Base-by-base conservation (phyloP, 768 basidiomycete species). In the Neoboletus magnificus region DNA sequence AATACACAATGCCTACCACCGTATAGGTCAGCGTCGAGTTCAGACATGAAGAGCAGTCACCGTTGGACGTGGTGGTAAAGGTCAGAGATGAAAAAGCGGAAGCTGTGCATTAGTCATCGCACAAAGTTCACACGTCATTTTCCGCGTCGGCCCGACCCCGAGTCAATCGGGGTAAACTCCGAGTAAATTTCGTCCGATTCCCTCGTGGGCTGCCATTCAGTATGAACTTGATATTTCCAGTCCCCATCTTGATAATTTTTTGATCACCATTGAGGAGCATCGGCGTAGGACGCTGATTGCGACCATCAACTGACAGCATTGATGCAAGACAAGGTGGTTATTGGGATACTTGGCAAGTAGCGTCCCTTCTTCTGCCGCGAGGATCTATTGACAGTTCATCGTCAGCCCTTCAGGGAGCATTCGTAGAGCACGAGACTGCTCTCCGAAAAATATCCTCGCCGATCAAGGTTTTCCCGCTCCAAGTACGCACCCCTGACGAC, bases 351-450 rank as follows among this genome's bases (percentile, higher is more conserved):
- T 41, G 83, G 83, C 77, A 66, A 68, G 75, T 62, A 41, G 22
- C 11, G 1, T 33, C 9, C 11, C 27, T 39, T 20, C 5, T 9
- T 48, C 18, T 16, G 4, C 42, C 12, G 29, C 23, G 40, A 27
- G 48, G 36, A 15, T 35, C 30, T 2, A 13, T 44, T 53, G 50
- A 60, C 35, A n/a, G 15, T 18, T 25, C 20, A 29, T 37, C 32
- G 33, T 25, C 65, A 93, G 95, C 95, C 36, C 79, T 98, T 39
- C 95, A 97, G 70, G 95, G 95, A 42, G 93, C 93, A 10, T 97
- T 98, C 69, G 78, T 81, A 16, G 95, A 98, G 73, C 95, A 98
- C 70, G 81, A 90, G 69, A 71, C 74, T 29, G 83, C 83, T 59
- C 79, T 93, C 30, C 79, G 87, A 67, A 81, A 79, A 65, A 71